These are phyloP conservation scores for Penicillium tannophilum DNA, from an alignment of 495 filamentous ascomycete genomes.

Conservation along the genomic window DNA sequence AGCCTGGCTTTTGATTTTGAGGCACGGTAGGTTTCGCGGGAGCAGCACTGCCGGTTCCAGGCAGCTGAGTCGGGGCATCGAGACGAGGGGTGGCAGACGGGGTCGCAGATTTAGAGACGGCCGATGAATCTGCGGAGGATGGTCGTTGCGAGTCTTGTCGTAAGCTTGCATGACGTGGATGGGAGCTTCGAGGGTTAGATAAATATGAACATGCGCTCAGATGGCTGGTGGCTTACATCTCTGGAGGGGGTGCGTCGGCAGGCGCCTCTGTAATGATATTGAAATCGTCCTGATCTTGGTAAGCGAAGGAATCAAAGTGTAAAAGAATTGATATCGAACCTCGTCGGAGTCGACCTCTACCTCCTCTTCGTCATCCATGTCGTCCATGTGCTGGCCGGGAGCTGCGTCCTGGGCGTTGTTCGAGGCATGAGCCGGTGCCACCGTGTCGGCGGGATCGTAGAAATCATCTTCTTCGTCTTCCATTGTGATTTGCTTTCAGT, in stretches of 20 bases:
- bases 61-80: slow-evolving; percentile 48
- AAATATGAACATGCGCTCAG: slow-evolving; percentile 10
- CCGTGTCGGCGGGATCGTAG: slow-evolving; percentile 51
- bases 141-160: slow-evolving; percentile 68
- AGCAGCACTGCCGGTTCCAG: slow-evolving; percentile 33
- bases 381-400: slow-evolving; percentile 39
- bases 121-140: slow-evolving; percentile 50
- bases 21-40: slow-evolving; percentile 45
- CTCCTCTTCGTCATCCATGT: slow-evolving; percentile 69
- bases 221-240: slow-evolving; percentile 44
- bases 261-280: slow-evolving; percentile 94
- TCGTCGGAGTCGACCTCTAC: slow-evolving; percentile 71
- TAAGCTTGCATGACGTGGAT: slow-evolving; percentile 47
- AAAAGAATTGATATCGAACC: slow-evolving; percentile 38
- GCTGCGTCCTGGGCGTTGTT: slow-evolving; percentile 28
- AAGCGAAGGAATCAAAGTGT: not conserved
- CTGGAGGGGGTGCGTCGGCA: slow-evolving; percentile 66
- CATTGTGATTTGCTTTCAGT: slow-evolving; percentile 32
- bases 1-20: slow-evolving; percentile 55
- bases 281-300: slow-evolving; percentile 65
- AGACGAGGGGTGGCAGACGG: slow-evolving; percentile 42
- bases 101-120: slow-evolving; percentile 33
- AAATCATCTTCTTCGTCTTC: slow-evolving; percentile 59
- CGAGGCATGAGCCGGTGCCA: slow-evolving; percentile 33
- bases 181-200: slow-evolving; percentile 30